Conservation (phyloP, 2,329 filamentous ascomycete genomes). For the Rutstroemia sp. region DNA sequence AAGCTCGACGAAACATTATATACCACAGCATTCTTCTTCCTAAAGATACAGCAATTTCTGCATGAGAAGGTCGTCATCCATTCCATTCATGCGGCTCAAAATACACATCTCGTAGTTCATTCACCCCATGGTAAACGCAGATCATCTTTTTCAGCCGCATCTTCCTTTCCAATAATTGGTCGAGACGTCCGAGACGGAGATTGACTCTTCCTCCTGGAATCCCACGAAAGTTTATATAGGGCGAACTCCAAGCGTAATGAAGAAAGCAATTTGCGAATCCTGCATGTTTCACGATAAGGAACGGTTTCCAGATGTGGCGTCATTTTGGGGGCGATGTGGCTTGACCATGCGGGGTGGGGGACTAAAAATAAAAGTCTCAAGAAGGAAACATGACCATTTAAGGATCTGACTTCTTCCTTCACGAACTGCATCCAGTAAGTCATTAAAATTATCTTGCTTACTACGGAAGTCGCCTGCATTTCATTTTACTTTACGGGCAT, state of each 20-base stretch:
- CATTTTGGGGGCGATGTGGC: background rate
- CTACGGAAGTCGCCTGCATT: background rate
- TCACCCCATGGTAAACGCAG: background rate
- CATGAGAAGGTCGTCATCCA: background rate
- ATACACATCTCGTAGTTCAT: background rate
- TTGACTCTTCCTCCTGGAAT: background rate
- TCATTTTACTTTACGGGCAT: background rate
- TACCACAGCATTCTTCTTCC: background rate
- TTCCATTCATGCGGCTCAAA: background rate
- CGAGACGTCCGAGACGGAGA: background rate
- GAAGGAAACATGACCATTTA: background rate
- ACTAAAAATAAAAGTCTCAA: background rate
- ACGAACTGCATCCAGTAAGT: background rate
- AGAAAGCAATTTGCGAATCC: background rate
- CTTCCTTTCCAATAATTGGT: background rate
- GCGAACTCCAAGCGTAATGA: background rate
- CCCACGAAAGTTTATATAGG: background rate
- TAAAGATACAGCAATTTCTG: too few species aligned
- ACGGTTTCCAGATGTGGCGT: background rate
- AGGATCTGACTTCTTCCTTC: conserved; percentile 3
- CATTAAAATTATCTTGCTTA: background rate
- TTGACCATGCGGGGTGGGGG: background rate
- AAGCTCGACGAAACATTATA: background rate
- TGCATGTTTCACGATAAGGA: background rate
- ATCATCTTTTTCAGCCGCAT: background rate